These are phyloP conservation scores for Penicillium diatomitis DNA, from an alignment of 495 filamentous ascomycete genomes.

Conservation along the genomic window DNA sequence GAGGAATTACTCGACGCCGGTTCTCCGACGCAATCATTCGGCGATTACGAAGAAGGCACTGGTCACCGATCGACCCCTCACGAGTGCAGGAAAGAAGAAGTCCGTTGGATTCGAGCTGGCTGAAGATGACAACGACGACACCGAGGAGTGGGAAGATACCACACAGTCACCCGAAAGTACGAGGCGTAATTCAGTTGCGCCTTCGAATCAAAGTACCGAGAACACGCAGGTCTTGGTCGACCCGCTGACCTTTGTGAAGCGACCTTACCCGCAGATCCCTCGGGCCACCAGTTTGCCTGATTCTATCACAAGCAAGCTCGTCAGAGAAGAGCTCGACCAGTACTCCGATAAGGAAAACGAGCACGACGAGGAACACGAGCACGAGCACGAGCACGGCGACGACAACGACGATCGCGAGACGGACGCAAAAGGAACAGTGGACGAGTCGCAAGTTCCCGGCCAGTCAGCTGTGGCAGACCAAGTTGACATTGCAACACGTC, in stretches of 20 bases:
- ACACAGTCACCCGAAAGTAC: constrained; percentile 45
- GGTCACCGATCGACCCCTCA: constrained; percentile 28
- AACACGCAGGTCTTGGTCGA: constrained; percentile 34
- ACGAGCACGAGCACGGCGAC: constrained; percentile 18
- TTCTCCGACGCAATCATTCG: constrained; percentile 30
- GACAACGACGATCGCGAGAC: neutral
- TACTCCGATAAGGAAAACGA: constrained; percentile 11
- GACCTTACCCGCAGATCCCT: constrained; percentile 35
- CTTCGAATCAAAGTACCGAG: constrained; percentile 32
- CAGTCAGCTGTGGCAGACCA: constrained; percentile 16
- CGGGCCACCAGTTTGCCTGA: constrained; percentile 40
- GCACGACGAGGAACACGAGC: constrained; percentile 20
- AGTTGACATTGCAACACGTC: constrained; percentile 30
- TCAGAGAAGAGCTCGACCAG: constrained; percentile 12
- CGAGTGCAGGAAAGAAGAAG: constrained; percentile 37
- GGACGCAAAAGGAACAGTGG: no score
- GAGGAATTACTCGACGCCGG: constrained; percentile 38
- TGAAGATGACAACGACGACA: constrained; percentile 37
- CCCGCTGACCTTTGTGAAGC: constrained; percentile 40
- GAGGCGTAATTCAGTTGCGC: constrained; percentile 35
- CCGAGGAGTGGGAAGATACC: constrained; percentile 42
- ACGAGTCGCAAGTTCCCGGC: neutral
- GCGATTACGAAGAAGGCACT: constrained; percentile 28
- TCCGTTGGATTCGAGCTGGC: constrained; percentile 39
- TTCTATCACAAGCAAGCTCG: constrained; percentile 28